Evolutionary conservation across 768 basidiomycete genomes (phyloP), one percentile per base, ranked within the genome.

Genomic region (Termitomyces sp.): DNA sequence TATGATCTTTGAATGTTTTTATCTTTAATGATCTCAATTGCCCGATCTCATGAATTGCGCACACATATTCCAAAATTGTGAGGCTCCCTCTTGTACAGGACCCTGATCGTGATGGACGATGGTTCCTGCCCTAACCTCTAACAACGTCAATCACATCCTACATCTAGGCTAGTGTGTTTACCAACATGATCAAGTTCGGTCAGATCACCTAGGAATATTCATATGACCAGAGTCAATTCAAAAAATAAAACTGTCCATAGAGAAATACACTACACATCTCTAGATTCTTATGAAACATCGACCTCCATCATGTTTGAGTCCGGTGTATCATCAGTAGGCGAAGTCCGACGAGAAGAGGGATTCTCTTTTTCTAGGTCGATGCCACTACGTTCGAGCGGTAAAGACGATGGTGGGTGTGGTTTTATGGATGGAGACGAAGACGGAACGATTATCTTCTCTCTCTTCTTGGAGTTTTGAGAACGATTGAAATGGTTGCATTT

Each of bases 401-500:
- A 46, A 30, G 62, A 35, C 40, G 53, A 50, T 35, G 59, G 45
- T 16, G 45, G 18, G 18, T 24, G 57, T 54, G 57, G 24, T 9
- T n/a, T 36, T 8, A 60, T 50, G 36, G 56, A 46, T 26, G 63
- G 54, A 36, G 57, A 26, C 5, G 65, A 65, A 3, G 70, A 66
- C 3, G 60, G 57, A 28, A 66, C 63, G 14, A 66, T 65, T 3
- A 56, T 55, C 49, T 63, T 61, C 66, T 63, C 36, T 38, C 47
- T 57, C 60, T 66, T 70, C 62, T 70, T 78, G 18, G 75, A 70
- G 50, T 74, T 72, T 26, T 67, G 66, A 11, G 80, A 78, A 1
- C 77, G 72, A 65, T 96, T 95, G 70, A 95, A 91, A 71, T 87
- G 84, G 8, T 85, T 85, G 68, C 94, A 96, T 67, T 90, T 92